Conservation (phyloP, 345 rosid species). For the Sonneratia caseolaris region DNA sequence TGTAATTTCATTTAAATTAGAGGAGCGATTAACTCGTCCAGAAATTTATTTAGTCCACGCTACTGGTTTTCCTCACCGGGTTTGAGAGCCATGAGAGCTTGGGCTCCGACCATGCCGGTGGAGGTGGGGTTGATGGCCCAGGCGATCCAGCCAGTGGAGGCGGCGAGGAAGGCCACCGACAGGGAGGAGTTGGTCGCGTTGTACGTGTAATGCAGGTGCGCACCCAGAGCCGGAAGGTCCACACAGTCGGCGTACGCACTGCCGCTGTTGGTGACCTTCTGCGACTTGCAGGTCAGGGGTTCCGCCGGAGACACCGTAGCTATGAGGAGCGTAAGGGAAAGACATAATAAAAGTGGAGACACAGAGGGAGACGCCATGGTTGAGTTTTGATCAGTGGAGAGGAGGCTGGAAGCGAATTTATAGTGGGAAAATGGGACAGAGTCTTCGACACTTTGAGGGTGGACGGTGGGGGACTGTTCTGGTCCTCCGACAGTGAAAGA, state of each 20-base stretch:
- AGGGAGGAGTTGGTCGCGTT: conserved; percentile 60
- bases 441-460: too few species aligned
- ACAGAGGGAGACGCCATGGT: neutral
- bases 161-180: conserved; percentile 55
- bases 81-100: conserved; percentile 46
- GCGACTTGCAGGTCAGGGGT: conserved; percentile 47
- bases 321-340: neutral
- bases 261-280: conserved; percentile 20
- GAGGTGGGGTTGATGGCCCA: conserved; percentile 73
- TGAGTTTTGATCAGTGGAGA: too few species aligned
- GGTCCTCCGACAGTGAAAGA: too few species aligned
- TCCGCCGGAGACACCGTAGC: conserved; percentile 30
- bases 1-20: neutral
- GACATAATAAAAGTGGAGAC: neutral
- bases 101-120: conserved; percentile 45
- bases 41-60: too few species aligned
- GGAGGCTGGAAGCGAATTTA: too few species aligned
- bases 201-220: conserved; percentile 68
- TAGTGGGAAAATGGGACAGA: too few species aligned
- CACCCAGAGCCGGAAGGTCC: conserved; percentile 36
- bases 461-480: too few species aligned
- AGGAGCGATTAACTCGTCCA: too few species aligned
- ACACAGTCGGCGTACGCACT: conserved; percentile 29
- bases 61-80: neutral
- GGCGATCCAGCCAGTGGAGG: conserved; percentile 61